Base-by-base conservation (phyloP, 2,329 filamentous ascomycete species). In the Colletotrichum agaves region DNA sequence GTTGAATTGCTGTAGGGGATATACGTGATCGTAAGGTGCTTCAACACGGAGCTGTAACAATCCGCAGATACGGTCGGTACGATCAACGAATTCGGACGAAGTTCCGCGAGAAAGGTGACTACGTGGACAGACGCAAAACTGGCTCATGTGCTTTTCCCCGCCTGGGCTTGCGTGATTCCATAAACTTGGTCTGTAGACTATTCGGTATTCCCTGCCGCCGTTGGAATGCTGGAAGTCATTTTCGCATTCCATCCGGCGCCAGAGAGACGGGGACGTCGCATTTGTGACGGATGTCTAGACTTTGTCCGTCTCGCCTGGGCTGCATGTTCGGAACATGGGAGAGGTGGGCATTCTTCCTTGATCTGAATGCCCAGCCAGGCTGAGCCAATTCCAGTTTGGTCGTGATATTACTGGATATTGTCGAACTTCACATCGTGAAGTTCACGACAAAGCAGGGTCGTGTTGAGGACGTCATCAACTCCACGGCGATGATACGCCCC, bases 401-500 rank as follows among this genome's bases (percentile, higher is more conserved):
- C 39, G 21, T 41, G 61, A 46, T 63, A 39, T 41, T 39, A 52
- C 44, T 52, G 50, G 33, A 33, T 10, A 23, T 43, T n/a, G 35
- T 27, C 15, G 12, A 59, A 13, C 27, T 52, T 19, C 35, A n/a
- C n/a, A n/a, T n/a, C n/a, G n/a, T n/a, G 12, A 59, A 13, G 19
- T 52, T 19, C 35, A 41, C 39, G 47, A 7, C 60, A 37, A n/a
- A 37, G n/a, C 60, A 58, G 21, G 52, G 60, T 49, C n/a, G 43
- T 57, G 33, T 15, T 43, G 47, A 33, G 47, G 55, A 65, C 65
- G 65, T 67, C 65, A 68, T 68, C 55, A 53, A 50, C 65, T 55
- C 65, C 65, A 68, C 61, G 65, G 21, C 12, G 39, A 68, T 56
- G 61, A 68, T 61, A 68, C 47, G 47, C 41, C 55, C 55, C 33